Evolutionary conservation across 2,329 filamentous ascomycete species (phyloP).

Genomic region (Apiospora rasikravindrae): DNA sequence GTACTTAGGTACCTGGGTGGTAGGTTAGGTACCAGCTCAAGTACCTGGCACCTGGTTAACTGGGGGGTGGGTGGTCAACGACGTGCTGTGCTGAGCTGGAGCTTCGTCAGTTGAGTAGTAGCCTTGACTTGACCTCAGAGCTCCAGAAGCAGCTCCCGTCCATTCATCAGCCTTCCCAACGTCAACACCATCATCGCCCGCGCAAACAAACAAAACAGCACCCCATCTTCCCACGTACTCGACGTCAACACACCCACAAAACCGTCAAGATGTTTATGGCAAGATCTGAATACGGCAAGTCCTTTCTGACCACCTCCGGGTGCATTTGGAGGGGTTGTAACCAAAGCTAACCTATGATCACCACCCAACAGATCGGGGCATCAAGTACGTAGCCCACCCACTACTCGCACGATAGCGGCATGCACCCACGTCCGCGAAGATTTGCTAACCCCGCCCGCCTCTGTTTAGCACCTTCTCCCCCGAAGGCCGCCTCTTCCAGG

Average conservation of each 20-base stretch:
- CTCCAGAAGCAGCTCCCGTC: constrained; percentile 27
- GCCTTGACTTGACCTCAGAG: constrained; percentile 42
- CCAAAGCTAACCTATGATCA: constrained; percentile 29
- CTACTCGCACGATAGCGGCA: constrained; percentile 7
- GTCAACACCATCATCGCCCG: constrained; percentile 18
- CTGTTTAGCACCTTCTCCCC: constrained; percentile 90
- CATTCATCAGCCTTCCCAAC: constrained; percentile 24
- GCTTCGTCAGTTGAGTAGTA: constrained; percentile 42
- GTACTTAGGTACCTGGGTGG: not conserved
- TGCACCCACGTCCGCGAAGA: constrained; percentile 25
- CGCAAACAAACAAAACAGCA: constrained; percentile 19
- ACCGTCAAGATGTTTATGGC: constrained; percentile 94
- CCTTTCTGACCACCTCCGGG: constrained; percentile 26
- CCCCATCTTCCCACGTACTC: not conserved
- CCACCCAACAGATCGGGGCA: constrained; percentile 80
- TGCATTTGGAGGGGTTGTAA: constrained; percentile 19
- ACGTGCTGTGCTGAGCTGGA: constrained; percentile 20
- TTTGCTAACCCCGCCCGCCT: constrained; percentile 22
- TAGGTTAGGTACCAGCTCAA: no score
- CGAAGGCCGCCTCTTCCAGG: constrained; percentile 99
- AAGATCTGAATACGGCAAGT: constrained; percentile 98
- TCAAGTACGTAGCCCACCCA: constrained; percentile 72
- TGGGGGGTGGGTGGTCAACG: constrained; percentile 10
- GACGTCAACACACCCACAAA: constrained; percentile 37
- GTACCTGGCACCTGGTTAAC: not conserved